Evolutionary conservation across 2,329 filamentous ascomycete genomes (phyloP).

Genomic region (Bipolaris sorokiniana): DNA sequence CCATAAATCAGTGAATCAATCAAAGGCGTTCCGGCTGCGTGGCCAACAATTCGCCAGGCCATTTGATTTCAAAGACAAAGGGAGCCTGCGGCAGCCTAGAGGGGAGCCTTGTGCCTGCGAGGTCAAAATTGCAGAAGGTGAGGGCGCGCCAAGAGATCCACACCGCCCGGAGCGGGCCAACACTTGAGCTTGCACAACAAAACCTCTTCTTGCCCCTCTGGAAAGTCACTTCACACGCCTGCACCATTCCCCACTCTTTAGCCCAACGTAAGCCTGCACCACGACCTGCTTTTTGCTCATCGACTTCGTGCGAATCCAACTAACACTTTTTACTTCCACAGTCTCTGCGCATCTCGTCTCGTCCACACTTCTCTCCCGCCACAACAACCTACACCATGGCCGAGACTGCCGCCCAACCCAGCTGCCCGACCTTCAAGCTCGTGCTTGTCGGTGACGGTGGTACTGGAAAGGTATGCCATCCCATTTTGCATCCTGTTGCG

Average conservation of each 20-base stretch:
- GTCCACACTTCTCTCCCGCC: conserved; percentile 37
- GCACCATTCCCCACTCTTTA: conserved; percentile 38
- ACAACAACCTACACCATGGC: conserved; percentile 60
- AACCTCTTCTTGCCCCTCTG: conserved; percentile 46
- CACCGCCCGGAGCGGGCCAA: conserved; percentile 39
- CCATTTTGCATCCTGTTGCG: neutral
- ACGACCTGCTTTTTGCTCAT: conserved; percentile 18
- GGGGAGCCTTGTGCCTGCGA: conserved; percentile 23
- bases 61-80: conserved; percentile 25
- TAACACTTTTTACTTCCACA: conserved; percentile 21
- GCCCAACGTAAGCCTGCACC: conserved; percentile 32
- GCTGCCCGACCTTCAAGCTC: conserved; percentile 93
- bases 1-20: neutral
- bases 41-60: neutral
- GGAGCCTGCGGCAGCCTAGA: conserved; percentile 31
- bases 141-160: conserved; percentile 31
- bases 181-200: conserved; percentile 42
- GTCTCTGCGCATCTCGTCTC: conserved; percentile 34
- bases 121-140: conserved; percentile 22
- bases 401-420: conserved; percentile 57
- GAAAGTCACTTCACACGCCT: conserved; percentile 28
- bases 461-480: conserved; percentile 90
- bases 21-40: neutral
- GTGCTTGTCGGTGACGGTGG: conserved; percentile 99
- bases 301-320: conserved; percentile 21